Conservation (phyloP, 192 early-diverging fungal species). For the Backusella australiensis region DNA sequence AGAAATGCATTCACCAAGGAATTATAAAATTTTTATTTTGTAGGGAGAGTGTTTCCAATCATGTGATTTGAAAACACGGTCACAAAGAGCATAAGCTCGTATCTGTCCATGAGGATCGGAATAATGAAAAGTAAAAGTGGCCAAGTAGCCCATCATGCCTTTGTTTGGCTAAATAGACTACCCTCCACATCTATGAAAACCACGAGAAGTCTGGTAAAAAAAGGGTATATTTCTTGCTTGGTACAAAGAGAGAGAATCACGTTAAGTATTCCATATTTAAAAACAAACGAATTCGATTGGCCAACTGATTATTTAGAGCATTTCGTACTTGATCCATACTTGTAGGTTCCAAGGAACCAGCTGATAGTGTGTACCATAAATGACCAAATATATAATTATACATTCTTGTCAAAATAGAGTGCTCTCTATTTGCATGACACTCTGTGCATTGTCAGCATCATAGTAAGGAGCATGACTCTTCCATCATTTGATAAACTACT, state of each 20-base stretch:
- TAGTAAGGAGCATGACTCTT: background rate
- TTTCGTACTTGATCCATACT: too few relatives aligned
- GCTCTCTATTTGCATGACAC: background rate
- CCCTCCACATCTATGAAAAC: too few relatives aligned
- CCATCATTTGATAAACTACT: background rate
- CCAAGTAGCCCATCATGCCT: too few relatives aligned
- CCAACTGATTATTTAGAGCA: background rate
- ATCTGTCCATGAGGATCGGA: background rate
- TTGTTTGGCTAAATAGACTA: too few relatives aligned
- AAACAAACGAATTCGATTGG: background rate
- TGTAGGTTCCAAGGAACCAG: too few relatives aligned
- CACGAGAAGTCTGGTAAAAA: too few relatives aligned
- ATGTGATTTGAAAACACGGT: background rate
- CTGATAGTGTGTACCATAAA: background rate
- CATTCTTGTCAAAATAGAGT: background rate
- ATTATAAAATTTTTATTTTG: background rate
- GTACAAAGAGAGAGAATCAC: too few relatives aligned
- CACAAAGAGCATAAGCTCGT: background rate
- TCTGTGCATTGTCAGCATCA: background rate
- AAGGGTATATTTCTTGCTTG: too few relatives aligned
- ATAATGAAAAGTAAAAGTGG: too few relatives aligned
- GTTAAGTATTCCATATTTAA: too few relatives aligned
- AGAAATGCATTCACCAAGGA: background rate
- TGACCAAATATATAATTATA: background rate
- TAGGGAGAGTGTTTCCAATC: background rate